Evolutionary conservation across 2,329 filamentous ascomycete species (phyloP).

Genomic region (Thelonectria blattea): DNA sequence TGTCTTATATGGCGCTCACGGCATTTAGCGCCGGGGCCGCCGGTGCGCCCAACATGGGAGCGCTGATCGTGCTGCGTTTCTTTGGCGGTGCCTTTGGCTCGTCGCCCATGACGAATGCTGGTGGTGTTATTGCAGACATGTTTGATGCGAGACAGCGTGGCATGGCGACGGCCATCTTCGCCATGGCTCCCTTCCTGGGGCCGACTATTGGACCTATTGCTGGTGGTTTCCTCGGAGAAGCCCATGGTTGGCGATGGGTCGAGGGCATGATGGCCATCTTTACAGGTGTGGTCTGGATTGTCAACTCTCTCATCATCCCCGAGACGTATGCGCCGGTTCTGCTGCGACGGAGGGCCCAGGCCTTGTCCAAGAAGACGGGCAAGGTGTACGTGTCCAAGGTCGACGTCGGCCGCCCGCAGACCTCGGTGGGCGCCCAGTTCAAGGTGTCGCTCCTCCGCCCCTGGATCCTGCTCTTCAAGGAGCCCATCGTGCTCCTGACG

Average conservation of each 20-base stretch:
- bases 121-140: constrained; percentile 69
- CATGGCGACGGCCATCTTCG: constrained; percentile 46
- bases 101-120: constrained; percentile 35
- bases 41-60: not conserved
- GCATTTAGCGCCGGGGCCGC: constrained; percentile 8
- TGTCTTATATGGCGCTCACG: not conserved
- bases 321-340: constrained; percentile 13
- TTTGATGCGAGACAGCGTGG: constrained; percentile 62
- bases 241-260: constrained; percentile 12
- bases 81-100: constrained; percentile 10
- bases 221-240: constrained; percentile 8
- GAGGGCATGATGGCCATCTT: constrained; percentile 13
- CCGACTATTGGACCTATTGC: constrained; percentile 4
- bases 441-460: constrained; percentile 7
- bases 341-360: not conserved
- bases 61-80: constrained; percentile 1
- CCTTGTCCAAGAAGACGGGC: constrained; percentile 7
- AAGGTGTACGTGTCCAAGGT: constrained; percentile 9
- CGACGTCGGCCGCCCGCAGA: constrained; percentile 1
- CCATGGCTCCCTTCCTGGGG: constrained; percentile 3
- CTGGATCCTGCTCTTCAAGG: constrained; percentile 13
- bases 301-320: not conserved
- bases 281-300: constrained; percentile 6
- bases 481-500: constrained; percentile 8
- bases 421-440: not conserved